Evolutionary conservation across 1,139 yeast genomes (phyloP), one percentile per base, ranked within the genome.

Genomic region (Lodderomyces metapsilosis): DNA sequence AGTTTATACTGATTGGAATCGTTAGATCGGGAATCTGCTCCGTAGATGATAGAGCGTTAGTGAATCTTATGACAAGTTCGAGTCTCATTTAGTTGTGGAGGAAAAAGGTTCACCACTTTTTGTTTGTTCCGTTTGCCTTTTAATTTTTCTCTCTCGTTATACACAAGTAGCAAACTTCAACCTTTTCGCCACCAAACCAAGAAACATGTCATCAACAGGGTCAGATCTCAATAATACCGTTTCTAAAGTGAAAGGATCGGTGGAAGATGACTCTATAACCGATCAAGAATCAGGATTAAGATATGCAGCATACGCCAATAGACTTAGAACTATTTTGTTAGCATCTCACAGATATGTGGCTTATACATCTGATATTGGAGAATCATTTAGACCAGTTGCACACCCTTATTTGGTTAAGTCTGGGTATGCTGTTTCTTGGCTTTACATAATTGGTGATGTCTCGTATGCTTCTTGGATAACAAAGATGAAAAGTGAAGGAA

Each of bases 281-380:
- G 51, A 79, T 17, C 49, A 51, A 18, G 86, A 80, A 42, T 66
- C 80, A 10, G 66, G 65, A 38, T 59, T 84, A 37, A 80, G 95
- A 71, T 86, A 86, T 54, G 88, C 94, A 3, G 95, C 92, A 13
- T 86, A 86, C 57, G 89, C 91, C 48, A 82, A 83, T 56, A 66
- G 95, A 54, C 58, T 84, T 41, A 70, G 89, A 60, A 81, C 88
- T 24, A 82, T 86, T 48, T 68, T 85, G 42, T 56, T 73, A 42
- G 89, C 94, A 6, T 79, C 91, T n/a, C 92, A 84, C 56, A 66
- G 95, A 52, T 87, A 87, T 56, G 88, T 87, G 20, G 95, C 95
- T 2, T 87, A 87, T 61, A 86, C 95, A 5, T 84, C 92, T 0
- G 95, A 87, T 57, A 81, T 87, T 49, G 95, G 95, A 18, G 95